Evolutionary conservation across 2,329 filamentous ascomycete species (phyloP).

Genomic region (Hymenoscyphus infarciens): DNA sequence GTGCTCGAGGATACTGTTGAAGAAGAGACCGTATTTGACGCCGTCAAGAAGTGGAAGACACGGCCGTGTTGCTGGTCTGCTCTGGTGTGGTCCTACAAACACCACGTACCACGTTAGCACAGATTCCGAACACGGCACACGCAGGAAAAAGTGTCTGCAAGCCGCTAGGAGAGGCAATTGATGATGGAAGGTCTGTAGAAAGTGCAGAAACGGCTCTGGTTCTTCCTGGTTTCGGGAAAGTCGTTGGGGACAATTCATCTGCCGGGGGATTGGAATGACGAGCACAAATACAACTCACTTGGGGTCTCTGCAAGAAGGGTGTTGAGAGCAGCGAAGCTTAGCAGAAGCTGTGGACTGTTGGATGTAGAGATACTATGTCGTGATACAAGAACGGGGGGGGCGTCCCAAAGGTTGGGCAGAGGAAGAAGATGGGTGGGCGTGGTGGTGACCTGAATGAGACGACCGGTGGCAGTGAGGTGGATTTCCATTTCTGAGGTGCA

Average conservation of each 20-base stretch:
- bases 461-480: not conserved
- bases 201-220: not conserved
- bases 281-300: not conserved
- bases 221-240: not conserved
- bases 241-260: not conserved
- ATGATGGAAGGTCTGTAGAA: not conserved
- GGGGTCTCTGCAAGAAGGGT: not conserved
- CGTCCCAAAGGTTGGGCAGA: not conserved
- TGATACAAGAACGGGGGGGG: conserved; percentile 12
- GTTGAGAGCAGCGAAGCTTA: not conserved
- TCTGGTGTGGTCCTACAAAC: conserved; percentile 5
- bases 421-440: not conserved
- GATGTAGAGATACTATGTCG: conserved; percentile 9
- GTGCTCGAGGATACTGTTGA: not conserved
- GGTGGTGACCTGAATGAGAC: not conserved
- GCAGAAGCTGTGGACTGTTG: conserved; percentile 1
- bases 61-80: not conserved
- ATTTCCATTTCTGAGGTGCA: too few relatives aligned
- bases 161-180: not conserved
- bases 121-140: not conserved
- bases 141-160: not conserved
- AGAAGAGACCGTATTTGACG: not conserved
- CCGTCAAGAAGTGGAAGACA: not conserved
- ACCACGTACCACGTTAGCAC: conserved; percentile 8
- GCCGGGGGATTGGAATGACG: conserved; percentile 2